Conservation (phyloP, 2,329 filamentous ascomycete species). For the Colletotrichum acutatum region DNA sequence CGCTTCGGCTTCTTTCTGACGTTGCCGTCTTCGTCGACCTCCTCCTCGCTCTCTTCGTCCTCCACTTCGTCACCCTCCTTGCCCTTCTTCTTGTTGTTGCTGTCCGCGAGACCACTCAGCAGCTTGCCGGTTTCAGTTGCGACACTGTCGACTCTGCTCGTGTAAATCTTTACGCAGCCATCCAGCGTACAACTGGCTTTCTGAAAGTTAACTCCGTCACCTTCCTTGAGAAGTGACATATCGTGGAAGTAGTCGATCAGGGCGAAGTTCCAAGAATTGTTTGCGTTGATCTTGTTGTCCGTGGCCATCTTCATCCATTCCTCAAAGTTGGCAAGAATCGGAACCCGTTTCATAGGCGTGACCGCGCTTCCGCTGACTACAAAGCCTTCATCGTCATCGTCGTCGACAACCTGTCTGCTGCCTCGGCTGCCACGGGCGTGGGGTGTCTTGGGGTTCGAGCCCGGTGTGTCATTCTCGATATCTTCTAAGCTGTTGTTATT, state of each 20-base stretch:
- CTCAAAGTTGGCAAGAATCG: conserved; percentile 96
- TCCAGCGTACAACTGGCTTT: conserved; percentile 98
- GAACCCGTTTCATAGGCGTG: conserved; percentile 95
- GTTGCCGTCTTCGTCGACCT: conserved; percentile 71
- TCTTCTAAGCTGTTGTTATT: conserved; percentile 68
- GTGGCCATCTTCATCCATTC: conserved; percentile 99
- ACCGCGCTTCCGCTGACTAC: conserved; percentile 80
- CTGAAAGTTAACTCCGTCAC: conserved; percentile 97
- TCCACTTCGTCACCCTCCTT: conserved; percentile 72
- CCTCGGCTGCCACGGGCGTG: conserved; percentile 48
- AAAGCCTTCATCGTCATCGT: conserved; percentile 68
- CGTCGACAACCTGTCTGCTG: conserved; percentile 49
- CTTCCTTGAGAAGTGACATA: conserved; percentile 96
- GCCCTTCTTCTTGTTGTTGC: conserved; percentile 79
- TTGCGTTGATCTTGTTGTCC: conserved; percentile 98
- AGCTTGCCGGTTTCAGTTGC: conserved; percentile 97
- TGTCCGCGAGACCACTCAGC: conserved; percentile 91
- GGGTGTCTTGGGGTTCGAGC: conserved; percentile 68
- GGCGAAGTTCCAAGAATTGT: conserved; percentile 99
- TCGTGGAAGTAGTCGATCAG: conserved; percentile 99
- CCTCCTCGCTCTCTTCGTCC: conserved; percentile 74
- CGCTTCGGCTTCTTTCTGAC: conserved; percentile 75
- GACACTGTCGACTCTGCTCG: conserved; percentile 96
- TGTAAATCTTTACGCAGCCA: conserved; percentile 99
- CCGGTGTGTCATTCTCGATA: conserved; percentile 66